Evolutionary conservation across 345 rosid species (phyloP).

Genomic region (Hibiscus syriacus): DNA sequence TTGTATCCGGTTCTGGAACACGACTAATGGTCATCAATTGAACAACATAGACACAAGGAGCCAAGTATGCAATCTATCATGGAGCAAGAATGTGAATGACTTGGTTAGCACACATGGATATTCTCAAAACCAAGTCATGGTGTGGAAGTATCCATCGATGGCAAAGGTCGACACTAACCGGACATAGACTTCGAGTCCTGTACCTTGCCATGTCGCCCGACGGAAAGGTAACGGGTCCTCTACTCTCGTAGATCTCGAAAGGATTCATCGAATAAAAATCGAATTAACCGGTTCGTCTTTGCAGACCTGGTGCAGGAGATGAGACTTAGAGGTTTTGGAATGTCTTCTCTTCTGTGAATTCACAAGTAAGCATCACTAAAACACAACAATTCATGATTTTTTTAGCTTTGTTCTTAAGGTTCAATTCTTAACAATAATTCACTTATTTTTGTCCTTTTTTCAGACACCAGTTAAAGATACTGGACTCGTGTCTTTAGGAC

Average conservation of each 20-base stretch:
- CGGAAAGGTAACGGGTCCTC: constrained; percentile 78
- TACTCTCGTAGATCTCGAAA: background rate
- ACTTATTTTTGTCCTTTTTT: background rate
- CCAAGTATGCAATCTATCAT: constrained; percentile 96
- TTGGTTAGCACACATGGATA: constrained; percentile 95
- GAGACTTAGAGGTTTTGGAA: constrained; percentile 97
- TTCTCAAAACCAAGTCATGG: constrained; percentile 95
- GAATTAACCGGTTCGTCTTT: background rate
- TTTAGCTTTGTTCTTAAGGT: too few species aligned
- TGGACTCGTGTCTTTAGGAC: constrained; percentile 89
- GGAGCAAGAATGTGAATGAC: constrained; percentile 99
- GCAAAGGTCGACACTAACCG: constrained; percentile 91
- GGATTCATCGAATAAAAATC: background rate
- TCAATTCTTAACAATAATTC: background rate
- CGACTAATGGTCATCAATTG: constrained; percentile 76
- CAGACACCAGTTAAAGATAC: constrained; percentile 91
- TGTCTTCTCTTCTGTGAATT: constrained; percentile 79
- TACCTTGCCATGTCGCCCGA: constrained; percentile 92
- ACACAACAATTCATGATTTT: background rate
- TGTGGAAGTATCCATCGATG: constrained; percentile 96
- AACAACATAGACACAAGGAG: constrained; percentile 91
- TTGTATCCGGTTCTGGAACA: constrained; percentile 95
- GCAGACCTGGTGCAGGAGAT: constrained; percentile 96
- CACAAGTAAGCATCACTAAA: constrained; percentile 44
- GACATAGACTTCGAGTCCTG: constrained; percentile 89